Base-by-base conservation (phyloP, 345 rosid species). In the Aethionema arabicum region DNA sequence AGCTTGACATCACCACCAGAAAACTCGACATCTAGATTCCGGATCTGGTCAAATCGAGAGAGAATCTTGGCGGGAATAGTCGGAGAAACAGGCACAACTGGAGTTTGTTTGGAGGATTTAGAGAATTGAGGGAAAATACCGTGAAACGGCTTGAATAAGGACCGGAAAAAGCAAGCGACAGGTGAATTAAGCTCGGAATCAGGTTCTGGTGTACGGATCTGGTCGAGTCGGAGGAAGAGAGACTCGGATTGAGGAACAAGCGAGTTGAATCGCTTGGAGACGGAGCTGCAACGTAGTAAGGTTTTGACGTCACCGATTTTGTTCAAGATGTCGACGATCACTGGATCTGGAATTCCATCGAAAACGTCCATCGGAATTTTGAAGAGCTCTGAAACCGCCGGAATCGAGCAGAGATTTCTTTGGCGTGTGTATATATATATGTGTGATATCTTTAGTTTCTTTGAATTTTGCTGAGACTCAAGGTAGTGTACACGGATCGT, bases 251-350 rank as follows among this genome's bases (percentile, higher is more conserved):
- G 75, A 30, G 75, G 70, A 1, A 52, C 61, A 31, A 71, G 70
- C 0, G 70, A 71, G 56, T 58, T 64, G 42, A 71, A 71, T n/a
- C 75, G 54, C 3, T 71, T 71, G 1, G 75, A 64, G 42, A 71
- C 65, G 4, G 61, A 29, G 13, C 29, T 33, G n/a, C 75, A 71
- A 36, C 70, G 69, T 35, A 71, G 70, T 38, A 71, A 7, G 4
- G 70, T 71, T 58, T 6, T 71, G 30, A 71, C 75, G 56, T 71
- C 75, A 44, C 50, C 56, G 1, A 71, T 61, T 71, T 71, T 71
- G 75, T 65, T 71, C 32, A 71, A 71, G 49, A 71, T 65, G 11
- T 71, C 70, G 36, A 65, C 32, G 31, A 71, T 3, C 54, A 71
- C 52, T 31, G 70, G 32, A 52, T 71, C 75, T 0, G 75, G 75